Base-by-base conservation (phyloP, 495 filamentous ascomycete genomes). In the Trypethelium eluteriae region DNA sequence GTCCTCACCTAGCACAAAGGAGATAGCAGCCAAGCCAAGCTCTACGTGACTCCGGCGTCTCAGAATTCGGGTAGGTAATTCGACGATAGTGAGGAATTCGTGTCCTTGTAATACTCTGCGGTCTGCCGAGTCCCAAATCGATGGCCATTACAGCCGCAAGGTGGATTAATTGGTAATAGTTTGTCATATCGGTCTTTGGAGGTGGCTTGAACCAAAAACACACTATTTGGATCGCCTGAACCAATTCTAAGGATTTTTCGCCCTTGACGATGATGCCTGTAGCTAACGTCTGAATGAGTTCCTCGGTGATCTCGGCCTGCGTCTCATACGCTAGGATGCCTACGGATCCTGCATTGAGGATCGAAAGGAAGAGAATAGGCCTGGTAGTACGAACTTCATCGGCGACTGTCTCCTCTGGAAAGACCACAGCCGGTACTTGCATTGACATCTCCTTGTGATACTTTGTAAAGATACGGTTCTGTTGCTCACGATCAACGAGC, bases 81-180 rank as follows among this genome's bases (percentile, higher is more conserved):
- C 53, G 53, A 34, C 53, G 53, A 14, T 59, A 59, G 7, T 59
- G 53, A 32, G 53, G 53, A 59, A 10, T 59, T 7, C 53, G 53
- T 9, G 53, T 59, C 18, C 53, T 59, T 18, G 53, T 35, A 34
- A 59, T 9, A 14, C 53, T 59, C 53, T 59, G 53, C 6, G 53
- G 53, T 59, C 53, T 83, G 7, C 90, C 87, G 39, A 98, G 82
- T 0, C 92, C 93, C 49, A 97, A 82, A 73, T 98, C 94, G 70
- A 97, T 86, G 12, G 86, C 90, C 85, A 97, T 88, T 46, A 89
- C 80, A 39, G 90, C 89, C 6, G 92, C 90, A 63, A 93, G 83
- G 71, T 96, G 90, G 36, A 90, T 86, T 64, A 95, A 80, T 76
- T 93, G 90, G 75, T 95, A 95, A 73, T 93, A 96, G 72, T 94